These are phyloP conservation scores for Paracamarosporium sp. DNA, from an alignment of 2,329 filamentous ascomycete genomes.

Conservation along the genomic window DNA sequence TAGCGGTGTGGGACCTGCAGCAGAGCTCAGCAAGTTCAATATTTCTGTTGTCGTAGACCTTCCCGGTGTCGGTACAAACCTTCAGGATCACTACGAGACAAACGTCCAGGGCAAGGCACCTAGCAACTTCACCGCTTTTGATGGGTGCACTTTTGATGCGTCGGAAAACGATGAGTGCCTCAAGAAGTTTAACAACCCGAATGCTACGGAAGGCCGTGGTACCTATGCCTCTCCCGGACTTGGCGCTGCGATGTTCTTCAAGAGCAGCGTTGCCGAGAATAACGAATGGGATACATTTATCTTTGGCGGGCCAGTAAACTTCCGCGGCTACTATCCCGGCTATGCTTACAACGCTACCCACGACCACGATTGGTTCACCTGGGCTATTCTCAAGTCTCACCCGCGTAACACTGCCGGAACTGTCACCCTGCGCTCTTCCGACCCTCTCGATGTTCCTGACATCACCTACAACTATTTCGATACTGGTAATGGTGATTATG, in stretches of 20 bases:
- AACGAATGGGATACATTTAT: constrained; percentile 63
- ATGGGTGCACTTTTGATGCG: constrained; percentile 49
- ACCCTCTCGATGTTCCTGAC: constrained; percentile 69
- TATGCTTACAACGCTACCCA: constrained; percentile 60
- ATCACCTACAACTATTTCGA: constrained; percentile 57
- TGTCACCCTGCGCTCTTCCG: constrained; percentile 65
- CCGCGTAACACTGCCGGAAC: constrained; percentile 67
- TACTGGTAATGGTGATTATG: constrained; percentile 64
- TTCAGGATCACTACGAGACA: constrained; percentile 66
- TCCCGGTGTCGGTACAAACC: constrained; percentile 66
- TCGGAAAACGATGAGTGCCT: constrained; percentile 58
- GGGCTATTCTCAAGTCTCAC: constrained; percentile 67
- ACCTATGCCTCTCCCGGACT: constrained; percentile 62
- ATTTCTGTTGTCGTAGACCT: constrained; percentile 62
- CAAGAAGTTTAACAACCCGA: constrained; percentile 48
- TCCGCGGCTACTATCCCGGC: constrained; percentile 63
- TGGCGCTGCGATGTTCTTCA: constrained; percentile 55
- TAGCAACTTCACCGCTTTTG: constrained; percentile 40
- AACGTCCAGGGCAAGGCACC: constrained; percentile 1
- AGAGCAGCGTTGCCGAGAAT: constrained; percentile 51
- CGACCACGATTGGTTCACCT: constrained; percentile 57
- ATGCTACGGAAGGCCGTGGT: constrained; percentile 60
- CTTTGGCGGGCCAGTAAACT: constrained; percentile 62
- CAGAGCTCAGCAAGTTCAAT: constrained; percentile 57
- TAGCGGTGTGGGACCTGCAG: constrained; percentile 63